A percentile compares a stretch with the other conserved stretches of the same genome.
Evolutionary conservation across 495 filamentous ascomycete genomes (phyloP).

Genomic region (Pyronema domesticum): DNA sequence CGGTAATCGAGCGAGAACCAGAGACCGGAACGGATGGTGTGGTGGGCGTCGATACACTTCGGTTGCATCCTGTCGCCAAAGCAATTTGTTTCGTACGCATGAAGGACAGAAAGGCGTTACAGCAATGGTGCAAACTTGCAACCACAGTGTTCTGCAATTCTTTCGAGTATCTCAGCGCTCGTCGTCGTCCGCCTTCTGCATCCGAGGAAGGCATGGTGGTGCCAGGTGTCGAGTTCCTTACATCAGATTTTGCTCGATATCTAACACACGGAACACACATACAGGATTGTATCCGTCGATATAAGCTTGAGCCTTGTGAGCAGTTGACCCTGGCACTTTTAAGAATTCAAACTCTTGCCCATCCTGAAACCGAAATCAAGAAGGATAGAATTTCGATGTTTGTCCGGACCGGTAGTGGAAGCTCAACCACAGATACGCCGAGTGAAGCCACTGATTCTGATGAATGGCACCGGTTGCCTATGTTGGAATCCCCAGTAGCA

Average conservation of each 20-base stretch:
- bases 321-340: not conserved
- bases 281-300: slow-evolving; percentile 28
- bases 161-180: slow-evolving; percentile 41
- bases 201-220: not conserved
- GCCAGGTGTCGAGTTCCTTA: slow-evolving; percentile 29
- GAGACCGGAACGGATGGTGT: slow-evolving; percentile 33
- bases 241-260: slow-evolving; percentile 54
- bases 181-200: slow-evolving; percentile 35
- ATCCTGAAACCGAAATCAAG: not conserved
- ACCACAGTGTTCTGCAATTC: slow-evolving; percentile 42
- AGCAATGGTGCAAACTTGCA: slow-evolving; percentile 43
- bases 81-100: slow-evolving; percentile 58
- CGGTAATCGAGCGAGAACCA: slow-evolving; percentile 30
- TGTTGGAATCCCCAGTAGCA: not conserved
- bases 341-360: not conserved
- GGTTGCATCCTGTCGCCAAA: slow-evolving; percentile 60
- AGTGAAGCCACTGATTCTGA: not conserved
- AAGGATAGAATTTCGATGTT: slow-evolving; percentile 1
- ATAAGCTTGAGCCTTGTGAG: not conserved
- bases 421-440: not conserved
- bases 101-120: slow-evolving; percentile 34
- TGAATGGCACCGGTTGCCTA: not conserved
- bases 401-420: not conserved
- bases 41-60: slow-evolving; percentile 43
- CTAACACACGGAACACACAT: slow-evolving; percentile 38